These are phyloP conservation scores for Beauveria sp. DNA, from an alignment of 2,329 filamentous ascomycete genomes.

Conservation along the genomic window DNA sequence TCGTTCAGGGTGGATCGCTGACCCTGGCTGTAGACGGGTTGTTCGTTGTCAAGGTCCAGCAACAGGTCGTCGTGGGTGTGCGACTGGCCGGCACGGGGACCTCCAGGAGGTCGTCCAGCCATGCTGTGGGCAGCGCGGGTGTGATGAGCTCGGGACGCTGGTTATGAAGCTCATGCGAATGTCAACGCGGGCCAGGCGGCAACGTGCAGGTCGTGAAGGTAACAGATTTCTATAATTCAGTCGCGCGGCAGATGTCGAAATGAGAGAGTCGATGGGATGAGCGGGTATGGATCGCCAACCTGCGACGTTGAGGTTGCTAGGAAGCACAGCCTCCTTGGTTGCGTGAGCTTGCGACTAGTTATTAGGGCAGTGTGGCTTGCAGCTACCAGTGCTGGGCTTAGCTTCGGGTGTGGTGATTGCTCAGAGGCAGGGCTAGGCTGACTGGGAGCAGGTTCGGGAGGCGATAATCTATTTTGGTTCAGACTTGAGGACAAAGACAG, in stretches of 20 bases:
- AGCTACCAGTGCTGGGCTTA: neutral
- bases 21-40: conserved; percentile 65
- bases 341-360: conserved; percentile 9
- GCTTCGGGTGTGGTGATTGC: neutral
- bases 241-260: neutral
- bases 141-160: conserved; percentile 22
- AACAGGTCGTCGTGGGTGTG: conserved; percentile 51
- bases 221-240: neutral
- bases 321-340: conserved; percentile 12
- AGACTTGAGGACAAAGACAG: neutral
- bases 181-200: neutral
- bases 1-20: conserved; percentile 74
- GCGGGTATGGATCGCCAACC: conserved; percentile 1
- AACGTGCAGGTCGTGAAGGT: neutral
- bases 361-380: conserved; percentile 2
- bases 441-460: neutral
- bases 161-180: conserved; percentile 17
- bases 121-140: conserved; percentile 42
- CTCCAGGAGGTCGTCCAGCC: conserved; percentile 48
- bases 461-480: neutral
- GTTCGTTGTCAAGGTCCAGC: conserved; percentile 66
- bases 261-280: neutral
- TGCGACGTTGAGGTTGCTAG: conserved; percentile 10
- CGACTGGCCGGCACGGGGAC: conserved; percentile 42
- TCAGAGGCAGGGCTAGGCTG: neutral